Evolutionary conservation across 768 basidiomycete species (phyloP), one percentile per base, ranked within the genome.

Genomic region (Mycena alexandri): DNA sequence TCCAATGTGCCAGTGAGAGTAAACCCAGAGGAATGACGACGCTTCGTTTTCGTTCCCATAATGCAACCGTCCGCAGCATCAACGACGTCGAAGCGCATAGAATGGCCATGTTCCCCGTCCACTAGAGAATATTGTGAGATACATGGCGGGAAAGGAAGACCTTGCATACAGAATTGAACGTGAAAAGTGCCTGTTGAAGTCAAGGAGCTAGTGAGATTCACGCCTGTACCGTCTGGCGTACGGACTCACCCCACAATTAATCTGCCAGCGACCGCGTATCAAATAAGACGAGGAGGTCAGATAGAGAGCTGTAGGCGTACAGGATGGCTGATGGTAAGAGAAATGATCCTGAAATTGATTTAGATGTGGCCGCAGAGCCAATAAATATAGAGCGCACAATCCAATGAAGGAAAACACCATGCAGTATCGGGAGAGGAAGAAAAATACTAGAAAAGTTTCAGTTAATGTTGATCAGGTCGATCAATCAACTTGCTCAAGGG

Each of bases 351-450:
- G 61, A 22, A n/a, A 8, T 34, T 38, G 2, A 14, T 38, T 38
- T 38, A 38, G 38, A 38, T 38, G 14, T 38, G 4, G 14, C 2
- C 38, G 38, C 38, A 16, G n/a, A 46, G 24, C 34, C 29, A 46
- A 12, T 25, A 59, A 51, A 43, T 43, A 34, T 3, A 78, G 33
- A 44, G n/a, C 87, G 78, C 73, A 90, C 90, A 92, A 69, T 63
- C 90, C 90, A 69, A 89, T 75, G 72, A 91, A 82, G 5, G 90
- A 84, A 63, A 87, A 80, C n/a, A 92, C 72, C 82, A 92, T 87
- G 76, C 88, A 90, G 75, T 92, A 92, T 66, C 91, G 87, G 74
- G 87, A 89, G 25, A 90, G 78, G 75, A 93, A 91, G 74, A 90
- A 90, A 67, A 90, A 88, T 25, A 86, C 90, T 81, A 19, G 21